These are phyloP conservation scores for Acanthamoeba royreba DNA, from an alignment of 208 protist genomes.

Conservation along the genomic window DNA sequence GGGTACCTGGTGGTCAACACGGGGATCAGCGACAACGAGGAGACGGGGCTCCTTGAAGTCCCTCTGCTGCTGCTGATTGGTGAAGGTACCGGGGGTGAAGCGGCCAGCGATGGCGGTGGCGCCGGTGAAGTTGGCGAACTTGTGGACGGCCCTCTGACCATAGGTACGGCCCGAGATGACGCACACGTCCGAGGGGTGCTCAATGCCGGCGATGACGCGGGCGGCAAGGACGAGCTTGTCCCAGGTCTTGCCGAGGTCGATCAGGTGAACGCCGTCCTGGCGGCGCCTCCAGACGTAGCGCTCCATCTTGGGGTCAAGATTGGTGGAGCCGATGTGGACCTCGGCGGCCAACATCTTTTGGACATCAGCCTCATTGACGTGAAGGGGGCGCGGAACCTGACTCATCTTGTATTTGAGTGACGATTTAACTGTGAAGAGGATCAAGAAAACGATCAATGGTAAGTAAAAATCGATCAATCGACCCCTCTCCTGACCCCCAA, in stretches of 20 bases:
- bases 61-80: conserved; percentile 96
- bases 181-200: conserved; percentile 97
- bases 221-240: conserved; percentile 98
- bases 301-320: conserved; percentile 92
- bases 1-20: conserved; percentile 91
- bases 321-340: conserved; percentile 95
- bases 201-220: conserved; percentile 96
- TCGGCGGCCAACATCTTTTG: conserved; percentile 95
- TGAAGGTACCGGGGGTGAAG: conserved; percentile 99
- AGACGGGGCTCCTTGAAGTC: conserved; percentile 98
- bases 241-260: conserved; percentile 98
- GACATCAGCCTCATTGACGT: conserved; percentile 87
- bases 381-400: conserved; percentile 30
- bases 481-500: neutral
- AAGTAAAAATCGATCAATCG: neutral
- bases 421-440: neutral
- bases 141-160: conserved; percentile 95
- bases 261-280: conserved; percentile 89
- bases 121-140: conserved; percentile 93
- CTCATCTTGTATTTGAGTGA: conserved; percentile 45
- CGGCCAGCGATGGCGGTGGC: conserved; percentile 89
- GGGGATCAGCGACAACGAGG: conserved; percentile 96
- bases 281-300: conserved; percentile 92
- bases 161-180: conserved; percentile 93
- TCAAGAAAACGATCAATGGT: neutral